Evolutionary conservation across 805 yeast genomes (phyloP), one percentile per base, ranked within the genome.

Genomic region (Cyberlindnera suaveolens): DNA sequence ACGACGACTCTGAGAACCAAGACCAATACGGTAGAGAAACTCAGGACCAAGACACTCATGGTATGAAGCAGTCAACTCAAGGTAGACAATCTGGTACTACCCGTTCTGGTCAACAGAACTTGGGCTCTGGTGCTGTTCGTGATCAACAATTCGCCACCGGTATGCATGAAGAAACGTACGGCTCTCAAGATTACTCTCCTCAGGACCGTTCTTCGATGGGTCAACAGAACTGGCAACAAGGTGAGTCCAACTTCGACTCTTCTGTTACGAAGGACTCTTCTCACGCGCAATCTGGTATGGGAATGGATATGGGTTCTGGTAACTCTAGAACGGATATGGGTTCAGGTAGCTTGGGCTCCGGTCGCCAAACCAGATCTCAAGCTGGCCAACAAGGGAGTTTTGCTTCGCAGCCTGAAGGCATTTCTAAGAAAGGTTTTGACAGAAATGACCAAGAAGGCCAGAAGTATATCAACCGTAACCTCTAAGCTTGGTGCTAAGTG

Each of bases 331-430:
- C 8, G 27, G 44, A 35, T 3, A 17, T 27, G 4, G 34, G 37
- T 19, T 27, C 42, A 30, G 40, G 47, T 19, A 27, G 4, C 27
- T 13, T 37, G 36, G 36, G 36, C 16, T 18, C 39, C 9, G 47
- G 53, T 29, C 59, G 59, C 40, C 59, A 54, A 48, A 50, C 57
- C 10, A 52, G 58, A 51, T 54, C 58, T 9, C 58, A 54, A 42
- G 52, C 44, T 39, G 42, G 42, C 16, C 50, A 50, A 38, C 50
- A 50, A 38, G 46, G 46, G 4, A 16, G 37, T 17, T 50, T 36
- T 38, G 42, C 50, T 23, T 38, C 42, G 31, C 49, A 51, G 41
- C 51, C 51, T 34, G 52, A 50, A 37, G 52, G 48, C 26, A 23
- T 45, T 44, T 54, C 53, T n/a, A 47, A 52, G 52, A 42, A 50